Percentiles rank a stretch among this genome's conserved stretches.
Evolutionary conservation across 2,329 filamentous ascomycete genomes (phyloP).

Genomic region (Grosmannia clavigera): DNA sequence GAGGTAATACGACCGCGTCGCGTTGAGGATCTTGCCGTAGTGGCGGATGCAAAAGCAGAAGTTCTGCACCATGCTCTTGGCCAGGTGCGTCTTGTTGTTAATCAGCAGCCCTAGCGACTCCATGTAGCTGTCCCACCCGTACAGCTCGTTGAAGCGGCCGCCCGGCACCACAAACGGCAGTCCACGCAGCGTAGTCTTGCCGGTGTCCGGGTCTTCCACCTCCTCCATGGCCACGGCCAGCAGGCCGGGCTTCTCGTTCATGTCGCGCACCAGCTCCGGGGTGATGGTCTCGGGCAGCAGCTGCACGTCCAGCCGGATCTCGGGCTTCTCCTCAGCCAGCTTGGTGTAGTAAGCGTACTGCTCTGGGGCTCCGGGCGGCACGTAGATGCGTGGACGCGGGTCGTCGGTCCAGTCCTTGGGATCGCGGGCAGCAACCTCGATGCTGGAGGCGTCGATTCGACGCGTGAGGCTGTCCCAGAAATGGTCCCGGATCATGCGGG

Average conservation of each 20-base stretch:
- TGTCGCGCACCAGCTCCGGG: slow-evolving; percentile 64
- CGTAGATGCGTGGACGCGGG: slow-evolving; percentile 81
- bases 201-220: slow-evolving; percentile 51
- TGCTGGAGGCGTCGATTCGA: slow-evolving; percentile 76
- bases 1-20: slow-evolving; percentile 91
- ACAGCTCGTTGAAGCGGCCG: slow-evolving; percentile 94
- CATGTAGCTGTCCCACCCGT: slow-evolving; percentile 99
- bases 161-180: slow-evolving; percentile 95
- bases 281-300: slow-evolving; percentile 67
- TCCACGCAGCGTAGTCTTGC: slow-evolving; percentile 59
- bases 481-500: slow-evolving; percentile 72
- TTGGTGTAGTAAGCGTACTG: slow-evolving; percentile 82
- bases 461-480: slow-evolving; percentile 92
- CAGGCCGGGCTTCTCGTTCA: slow-evolving; percentile 80
- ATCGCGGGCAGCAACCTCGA: slow-evolving; percentile 76
- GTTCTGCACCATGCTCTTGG: slow-evolving; percentile 89
- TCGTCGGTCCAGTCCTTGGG: slow-evolving; percentile 93
- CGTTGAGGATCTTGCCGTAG: slow-evolving; percentile 97
- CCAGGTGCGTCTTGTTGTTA: slow-evolving; percentile 73
- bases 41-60: slow-evolving; percentile 98
- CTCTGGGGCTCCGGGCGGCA: slow-evolving; percentile 72
- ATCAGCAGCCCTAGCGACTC: slow-evolving; percentile 80
- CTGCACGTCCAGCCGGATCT: slow-evolving; percentile 78
- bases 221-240: slow-evolving; percentile 84
- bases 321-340: slow-evolving; percentile 65